A percentile compares a stretch with the other conserved stretches of the same genome.
Evolutionary conservation across 805 yeast genomes (phyloP).

Genomic region (Lipomyces japonicus): DNA sequence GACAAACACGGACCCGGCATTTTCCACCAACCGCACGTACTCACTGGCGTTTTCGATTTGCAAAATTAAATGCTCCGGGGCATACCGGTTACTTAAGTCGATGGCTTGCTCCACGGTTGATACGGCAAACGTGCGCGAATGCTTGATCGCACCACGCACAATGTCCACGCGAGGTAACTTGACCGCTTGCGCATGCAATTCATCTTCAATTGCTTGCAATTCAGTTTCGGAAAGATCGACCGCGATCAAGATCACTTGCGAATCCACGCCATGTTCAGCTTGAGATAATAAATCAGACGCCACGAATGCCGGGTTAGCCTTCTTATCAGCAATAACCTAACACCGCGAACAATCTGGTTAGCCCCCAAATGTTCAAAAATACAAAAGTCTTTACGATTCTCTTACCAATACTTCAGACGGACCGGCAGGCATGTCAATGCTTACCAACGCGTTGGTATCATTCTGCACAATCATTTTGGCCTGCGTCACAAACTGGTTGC

Average conservation of each 20-base stretch:
- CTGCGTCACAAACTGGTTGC: constrained; percentile 98
- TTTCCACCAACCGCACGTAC: constrained; percentile 69
- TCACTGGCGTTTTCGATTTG: constrained; percentile 76
- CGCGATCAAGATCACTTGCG: constrained; percentile 91
- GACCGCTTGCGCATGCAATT: constrained; percentile 78
- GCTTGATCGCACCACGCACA: constrained; percentile 85
- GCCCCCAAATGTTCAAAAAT: too few species aligned
- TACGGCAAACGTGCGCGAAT: constrained; percentile 77
- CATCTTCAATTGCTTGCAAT: constrained; percentile 67
- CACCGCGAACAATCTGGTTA: not conserved
- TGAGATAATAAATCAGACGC: constrained; percentile 96
- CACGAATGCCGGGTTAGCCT: constrained; percentile 90
- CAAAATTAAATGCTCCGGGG: constrained; percentile 95
- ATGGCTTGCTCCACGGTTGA: constrained; percentile 74
- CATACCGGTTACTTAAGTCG: constrained; percentile 81
- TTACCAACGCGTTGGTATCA: constrained; percentile 89
- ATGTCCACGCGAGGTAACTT: constrained; percentile 88
- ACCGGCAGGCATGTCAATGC: constrained; percentile 99
- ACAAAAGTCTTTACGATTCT: not conserved
- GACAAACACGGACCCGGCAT: constrained; percentile 96
- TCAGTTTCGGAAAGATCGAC: constrained; percentile 61
- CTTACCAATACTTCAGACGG: constrained; percentile 92
- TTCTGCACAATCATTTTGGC: constrained; percentile 97
- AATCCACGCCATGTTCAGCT: constrained; percentile 98
- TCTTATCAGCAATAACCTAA: constrained; percentile 62